Percentiles rank a stretch among this genome's conserved stretches.
These are phyloP conservation scores for Hypholoma fasciculare DNA, from an alignment of 768 basidiomycete species.

Conservation along the genomic window DNA sequence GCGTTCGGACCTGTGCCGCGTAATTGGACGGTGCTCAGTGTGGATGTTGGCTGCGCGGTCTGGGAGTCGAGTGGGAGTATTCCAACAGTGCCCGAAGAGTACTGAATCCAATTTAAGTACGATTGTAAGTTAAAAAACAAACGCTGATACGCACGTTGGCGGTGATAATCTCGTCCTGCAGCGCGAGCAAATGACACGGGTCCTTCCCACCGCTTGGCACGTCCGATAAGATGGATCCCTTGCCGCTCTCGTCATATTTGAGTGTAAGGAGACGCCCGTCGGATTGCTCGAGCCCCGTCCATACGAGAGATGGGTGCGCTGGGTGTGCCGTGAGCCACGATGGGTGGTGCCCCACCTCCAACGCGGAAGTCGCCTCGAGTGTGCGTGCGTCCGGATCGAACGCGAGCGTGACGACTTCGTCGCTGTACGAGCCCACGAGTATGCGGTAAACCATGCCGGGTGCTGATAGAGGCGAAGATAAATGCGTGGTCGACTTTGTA, in stretches of 20 bases:
- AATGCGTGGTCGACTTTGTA: slow-evolving; percentile 5
- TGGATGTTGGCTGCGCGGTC: slow-evolving; percentile 42
- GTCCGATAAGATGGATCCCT: slow-evolving; percentile 49
- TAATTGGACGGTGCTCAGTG: slow-evolving; percentile 41
- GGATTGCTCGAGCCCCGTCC: slow-evolving; percentile 63
- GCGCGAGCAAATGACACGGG: slow-evolving; percentile 64
- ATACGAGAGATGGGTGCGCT: slow-evolving; percentile 54
- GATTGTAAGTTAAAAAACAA: not conserved
- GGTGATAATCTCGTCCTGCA: slow-evolving; percentile 58
- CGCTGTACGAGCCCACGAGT: slow-evolving; percentile 65
- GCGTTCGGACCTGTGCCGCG: slow-evolving; percentile 60
- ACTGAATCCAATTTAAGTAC: slow-evolving; percentile 40
- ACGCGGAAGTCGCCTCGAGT: slow-evolving; percentile 43
- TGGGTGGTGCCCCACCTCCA: slow-evolving; percentile 60
- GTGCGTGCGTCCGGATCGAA: slow-evolving; percentile 55
- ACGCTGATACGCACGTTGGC: slow-evolving; percentile 62
- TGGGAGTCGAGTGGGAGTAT: slow-evolving; percentile 54
- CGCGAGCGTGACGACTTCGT: slow-evolving; percentile 58
- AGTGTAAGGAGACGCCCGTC: slow-evolving; percentile 68
- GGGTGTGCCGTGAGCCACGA: slow-evolving; percentile 77
- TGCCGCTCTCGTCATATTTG: slow-evolving; percentile 53
- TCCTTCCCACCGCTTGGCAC: slow-evolving; percentile 56
- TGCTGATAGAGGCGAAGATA: slow-evolving; percentile 6
- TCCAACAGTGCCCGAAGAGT: slow-evolving; percentile 62
- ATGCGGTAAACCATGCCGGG: slow-evolving; percentile 42